Evolutionary conservation across 129 eudicot genomes (phyloP).

Genomic region (Flaveria robusta): DNA sequence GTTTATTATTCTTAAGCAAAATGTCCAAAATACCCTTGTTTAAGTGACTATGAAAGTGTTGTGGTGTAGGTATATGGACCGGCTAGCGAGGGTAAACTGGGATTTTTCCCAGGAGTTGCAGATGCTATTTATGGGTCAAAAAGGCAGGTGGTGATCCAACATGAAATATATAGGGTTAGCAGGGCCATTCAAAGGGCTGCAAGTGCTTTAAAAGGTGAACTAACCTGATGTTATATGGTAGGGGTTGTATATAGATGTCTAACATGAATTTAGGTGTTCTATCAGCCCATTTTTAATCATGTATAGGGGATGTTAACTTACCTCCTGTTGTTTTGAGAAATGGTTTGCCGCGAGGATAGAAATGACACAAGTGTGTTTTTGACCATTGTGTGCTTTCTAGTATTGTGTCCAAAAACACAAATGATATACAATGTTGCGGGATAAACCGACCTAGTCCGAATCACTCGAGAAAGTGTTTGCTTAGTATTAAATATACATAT

Average conservation of each 20-base stretch:
- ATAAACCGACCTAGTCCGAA: too few relatives aligned
- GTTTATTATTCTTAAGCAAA: neutral
- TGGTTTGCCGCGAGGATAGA: neutral
- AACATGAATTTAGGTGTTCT: conserved; percentile 24
- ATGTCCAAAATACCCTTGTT: conserved; percentile 10
- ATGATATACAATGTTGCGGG: neutral
- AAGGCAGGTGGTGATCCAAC: conserved; percentile 49
- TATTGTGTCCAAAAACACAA: neutral
- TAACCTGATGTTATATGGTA: conserved; percentile 31
- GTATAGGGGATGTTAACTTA: conserved; percentile 15
- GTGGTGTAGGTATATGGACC: conserved; percentile 73
- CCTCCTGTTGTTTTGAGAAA: conserved; percentile 3
- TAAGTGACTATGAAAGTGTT: neutral
- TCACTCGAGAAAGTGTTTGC: neutral
- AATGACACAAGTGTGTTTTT: neutral
- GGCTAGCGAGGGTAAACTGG: conserved; percentile 42
- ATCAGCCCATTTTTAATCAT: conserved; percentile 3
- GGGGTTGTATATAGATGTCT: conserved; percentile 24
- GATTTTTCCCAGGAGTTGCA: conserved; percentile 68
- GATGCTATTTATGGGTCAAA: conserved; percentile 50
- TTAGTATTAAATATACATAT: neutral
- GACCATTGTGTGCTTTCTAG: neutral
- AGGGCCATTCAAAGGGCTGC: conserved; percentile 88
- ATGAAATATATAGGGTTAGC: conserved; percentile 89
- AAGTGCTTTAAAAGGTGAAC: conserved; percentile 55